These are phyloP conservation scores for Poa annua DNA, from an alignment of 176 grass and related monocot species.

Conservation along the genomic window DNA sequence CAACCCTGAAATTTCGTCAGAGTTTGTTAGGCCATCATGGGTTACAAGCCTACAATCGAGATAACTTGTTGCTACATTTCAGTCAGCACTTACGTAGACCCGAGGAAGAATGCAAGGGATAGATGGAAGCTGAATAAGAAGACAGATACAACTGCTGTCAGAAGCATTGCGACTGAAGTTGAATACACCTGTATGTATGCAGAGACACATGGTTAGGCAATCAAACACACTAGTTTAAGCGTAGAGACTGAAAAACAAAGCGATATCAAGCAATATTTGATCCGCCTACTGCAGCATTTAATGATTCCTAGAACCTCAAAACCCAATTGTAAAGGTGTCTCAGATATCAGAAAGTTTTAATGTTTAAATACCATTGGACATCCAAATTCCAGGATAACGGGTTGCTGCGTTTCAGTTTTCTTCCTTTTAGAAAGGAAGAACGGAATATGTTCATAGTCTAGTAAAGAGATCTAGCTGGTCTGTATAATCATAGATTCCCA, in stretches of 20 bases:
- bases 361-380: not conserved
- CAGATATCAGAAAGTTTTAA: not conserved
- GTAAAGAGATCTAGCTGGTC: not conserved
- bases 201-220: conserved; percentile 29
- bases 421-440: not conserved
- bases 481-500: no score
- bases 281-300: not conserved
- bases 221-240: not conserved
- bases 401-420: not conserved
- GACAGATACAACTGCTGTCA: conserved; percentile 71
- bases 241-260: not conserved
- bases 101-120: conserved; percentile 85
- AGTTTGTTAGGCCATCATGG: not conserved
- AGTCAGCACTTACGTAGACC: conserved; percentile 69
- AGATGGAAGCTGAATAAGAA: conserved; percentile 80
- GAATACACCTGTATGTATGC: conserved; percentile 71
- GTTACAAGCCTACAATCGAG: not conserved
- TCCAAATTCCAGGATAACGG: not conserved
- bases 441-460: not conserved
- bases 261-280: not conserved
- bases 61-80: not conserved
- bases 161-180: conserved; percentile 92
- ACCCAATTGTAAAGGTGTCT: not conserved
- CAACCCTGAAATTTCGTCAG: conserved; percentile 49
- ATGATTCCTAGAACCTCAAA: not conserved